Evolutionary conservation across 768 basidiomycete species (phyloP), one percentile per base, ranked within the genome.

Genomic region (Leccinum variicolor): DNA sequence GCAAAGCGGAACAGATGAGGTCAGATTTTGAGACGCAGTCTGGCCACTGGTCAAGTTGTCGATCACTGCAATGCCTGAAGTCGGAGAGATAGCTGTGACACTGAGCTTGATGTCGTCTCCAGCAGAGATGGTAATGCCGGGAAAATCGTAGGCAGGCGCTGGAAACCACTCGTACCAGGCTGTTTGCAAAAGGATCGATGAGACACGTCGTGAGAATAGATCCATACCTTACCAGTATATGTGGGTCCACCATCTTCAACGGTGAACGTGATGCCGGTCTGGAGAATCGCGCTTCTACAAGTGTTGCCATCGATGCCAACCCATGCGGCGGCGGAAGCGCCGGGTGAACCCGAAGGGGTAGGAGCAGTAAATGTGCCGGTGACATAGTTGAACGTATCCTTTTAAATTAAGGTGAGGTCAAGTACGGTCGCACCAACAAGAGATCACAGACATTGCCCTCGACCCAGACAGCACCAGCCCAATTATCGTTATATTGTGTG

Each of bases 91-190:
- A 10, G 62, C 36, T 13, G 5, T 29, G 19, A 63, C 50, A 6
- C 4, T 53, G n/a, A 61, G 31, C 49, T 31, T 52, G 23, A 64
- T 28, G 31, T 50, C 47, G 1, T 64, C 53, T 41, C 63, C 63
- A 23, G 55, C 33, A 29, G 59, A 56, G 33, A 64, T 43, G 0
- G 4, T 21, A 29, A 60, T 26, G 36, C 15, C 28, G 14, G 39
- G 10, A 3, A 56, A 63, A 25, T n/a, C 5, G 28, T 8, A 10
- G 21, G 46, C 8, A 23, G 3, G 4, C 9, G 3, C 48, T 11
- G 61, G 61, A 19, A 39, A 56, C 62, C 55, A 64, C n/a, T 64
- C 58, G 26, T 54, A 61, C 55, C 58, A 64, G 14, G 61, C 60
- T 61, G 17, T 55, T 39, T 50, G 19, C 19, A 6, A 26, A 28